Base-by-base conservation (phyloP, 495 filamentous ascomycete genomes). In the Terfezia boudieri region DNA sequence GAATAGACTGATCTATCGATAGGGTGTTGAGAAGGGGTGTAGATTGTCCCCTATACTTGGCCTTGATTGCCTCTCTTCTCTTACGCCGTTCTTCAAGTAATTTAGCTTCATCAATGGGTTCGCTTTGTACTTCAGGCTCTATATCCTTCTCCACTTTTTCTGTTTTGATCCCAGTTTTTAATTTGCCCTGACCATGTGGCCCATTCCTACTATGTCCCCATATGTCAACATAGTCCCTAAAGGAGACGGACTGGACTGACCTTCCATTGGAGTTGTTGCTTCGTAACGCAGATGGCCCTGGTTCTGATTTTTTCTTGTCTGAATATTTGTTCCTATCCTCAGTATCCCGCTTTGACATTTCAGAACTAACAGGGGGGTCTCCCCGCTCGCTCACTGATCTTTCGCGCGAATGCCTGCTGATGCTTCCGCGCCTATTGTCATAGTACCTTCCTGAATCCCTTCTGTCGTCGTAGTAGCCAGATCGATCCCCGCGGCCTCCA, bases 41-140 rank as follows among this genome's bases (percentile, higher is more conserved):
- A 52, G 79, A 75, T 63, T 79, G 76, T 49, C 76, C 77, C 64
- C 78, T 77, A 61, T 87, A 80, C 66, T 83, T 90, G 59, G 86
- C 84, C 64, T 84, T 80, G 60, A 93, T 84, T 26, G 85, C 87
- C 70, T 94, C 87, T 58, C 90, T 81, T 49, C 82, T 77, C 59
- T 81, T 86, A 10, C 86, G 81, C 52, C 89, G 83, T 63, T 89
- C 82, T 66, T 93, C 84, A 59, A 93, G 79, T 60, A 86, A 73
- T 53, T 80, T 75, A 54, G 79, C 82, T 71, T 92, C 82, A 62
- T 93, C 81, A 56, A 85, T 61, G 35, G 74, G 70, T 59, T 76
- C 73, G 17, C 41, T 46, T 52, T 59, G 55, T 51, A 67, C 64
- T 37, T 69, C 62, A 38, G 60, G 52, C 26, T 69, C 68, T 20